Evolutionary conservation across 495 filamentous ascomycete species (phyloP), one percentile per base, ranked within the genome.

Genomic region (Immersiella caudata): DNA sequence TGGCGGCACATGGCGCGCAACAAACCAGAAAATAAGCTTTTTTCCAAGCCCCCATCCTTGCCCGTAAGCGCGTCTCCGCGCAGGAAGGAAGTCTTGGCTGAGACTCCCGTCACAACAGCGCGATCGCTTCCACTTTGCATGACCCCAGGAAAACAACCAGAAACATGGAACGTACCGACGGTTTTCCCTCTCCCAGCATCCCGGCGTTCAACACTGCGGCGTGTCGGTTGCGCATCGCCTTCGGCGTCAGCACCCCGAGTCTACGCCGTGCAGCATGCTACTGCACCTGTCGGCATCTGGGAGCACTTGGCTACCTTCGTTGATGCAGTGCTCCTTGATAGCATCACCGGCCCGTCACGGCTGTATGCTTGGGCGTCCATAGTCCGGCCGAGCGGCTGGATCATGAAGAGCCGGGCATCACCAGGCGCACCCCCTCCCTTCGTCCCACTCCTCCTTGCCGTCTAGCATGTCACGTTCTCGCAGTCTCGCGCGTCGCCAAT

Each of bases 261-360:
- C 40, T 46, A 8, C 29, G 3, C 29, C 8, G 29, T 33, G 57
- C 26, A 8, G 25, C 57, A 59, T 36, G 33, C 20, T 52, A 18
- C 64, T 66, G 64, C 64, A 66, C n/a, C 35, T 66, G 64, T 59
- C 57, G 25, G 64, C 64, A 66, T 59, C 46, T 59, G 57, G 1
- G 24, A 8, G 52, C 63, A 26, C n/a, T 50, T 36, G 29, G 26
- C 26, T 25, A 14, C 57, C 33, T 33, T 33, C 29, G 8, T 3
- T 33, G 3, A 3, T 8, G 29, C 29, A 33, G 21, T 50, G n/a
- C 35, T 18, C 22, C 60, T 22, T 51, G 66, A 71, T 67, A 71
- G 67, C 67, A 25, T 64, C 65, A 62, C 61, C 70, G 70, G 70
- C 40, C 70, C 70, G 70, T 24, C 55, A 65, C 68, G 70, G 70